These are phyloP conservation scores for Lanzia echinophila DNA, from an alignment of 2,329 filamentous ascomycete species.

Conservation along the genomic window DNA sequence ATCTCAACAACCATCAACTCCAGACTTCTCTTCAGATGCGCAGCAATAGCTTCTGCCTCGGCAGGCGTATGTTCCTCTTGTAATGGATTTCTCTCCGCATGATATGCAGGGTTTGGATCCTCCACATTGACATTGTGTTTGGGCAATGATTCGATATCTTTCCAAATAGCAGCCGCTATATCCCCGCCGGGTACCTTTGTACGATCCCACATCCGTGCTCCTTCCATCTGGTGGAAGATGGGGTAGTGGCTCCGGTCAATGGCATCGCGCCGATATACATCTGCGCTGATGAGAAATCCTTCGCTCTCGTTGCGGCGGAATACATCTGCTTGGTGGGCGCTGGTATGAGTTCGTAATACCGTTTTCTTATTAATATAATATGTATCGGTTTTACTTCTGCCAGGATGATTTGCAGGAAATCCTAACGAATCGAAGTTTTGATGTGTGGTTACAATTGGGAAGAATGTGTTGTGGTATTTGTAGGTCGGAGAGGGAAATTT, in stretches of 20 bases:
- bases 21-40: slow-evolving; percentile 81
- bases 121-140: slow-evolving; percentile 70
- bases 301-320: slow-evolving; percentile 66
- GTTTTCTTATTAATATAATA: slow-evolving; percentile 88
- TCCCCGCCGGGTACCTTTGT: slow-evolving; percentile 49
- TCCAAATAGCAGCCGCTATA: slow-evolving; percentile 58
- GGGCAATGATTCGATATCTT: slow-evolving; percentile 65
- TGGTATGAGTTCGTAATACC: slow-evolving; percentile 87
- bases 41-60: slow-evolving; percentile 75
- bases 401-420: slow-evolving; percentile 81
- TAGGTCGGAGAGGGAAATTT: slow-evolving; percentile 70
- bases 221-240: slow-evolving; percentile 98
- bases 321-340: slow-evolving; percentile 81
- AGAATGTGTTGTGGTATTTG: slow-evolving; percentile 69
- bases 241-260: slow-evolving; percentile 95
- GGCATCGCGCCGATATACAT: slow-evolving; percentile 92
- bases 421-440: slow-evolving; percentile 98
- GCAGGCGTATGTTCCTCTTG: slow-evolving; percentile 66
- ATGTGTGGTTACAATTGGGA: slow-evolving; percentile 73
- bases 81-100: slow-evolving; percentile 74
- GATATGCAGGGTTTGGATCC: slow-evolving; percentile 72
- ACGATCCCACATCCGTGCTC: slow-evolving; percentile 82
- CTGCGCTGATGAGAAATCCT: slow-evolving; percentile 86
- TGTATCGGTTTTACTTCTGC: slow-evolving; percentile 80
- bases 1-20: slow-evolving; percentile 87